Base-by-base conservation (phyloP, 306 rosid genomes). In the Cicer arietinum region DNA sequence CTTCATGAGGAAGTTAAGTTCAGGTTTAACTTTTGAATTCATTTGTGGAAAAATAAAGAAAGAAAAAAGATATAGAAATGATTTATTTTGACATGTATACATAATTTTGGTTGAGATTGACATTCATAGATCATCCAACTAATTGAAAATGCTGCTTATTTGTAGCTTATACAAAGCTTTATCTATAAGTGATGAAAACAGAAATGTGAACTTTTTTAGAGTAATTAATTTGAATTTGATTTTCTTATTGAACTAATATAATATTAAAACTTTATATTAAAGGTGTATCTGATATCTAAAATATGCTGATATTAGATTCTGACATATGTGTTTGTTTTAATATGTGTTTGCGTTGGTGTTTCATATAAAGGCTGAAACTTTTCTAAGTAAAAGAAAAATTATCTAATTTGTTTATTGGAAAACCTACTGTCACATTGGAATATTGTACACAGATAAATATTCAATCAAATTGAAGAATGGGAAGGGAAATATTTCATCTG, bases 101-200 rank as follows among this genome's bases (percentile, higher is more conserved):
- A 83, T 70, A 81, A 3, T 80, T 86, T 86, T 86, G 71, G 56
- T 79, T 81, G 80, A 79, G 48, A 72, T 62, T 84, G 76, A 66
- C 74, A 71, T 76, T 62, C 76, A 71, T 76, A 43, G 74, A 60
- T 37, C 17, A 76, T 78, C 45, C 50, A 66, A 20, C 77, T 71
- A 39, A 58, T 2, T 81, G 79, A 37, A 75, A 76, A 14, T 67
- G 74, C 16, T 69, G 72, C 56, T 16, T 46, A 77, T 50, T 71
- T 77, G 69, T 44, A 73, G 63, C 70, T 72, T 45, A 69, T 64
- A 63, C 69, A 74, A 37, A 35, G 8, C 63, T 76, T 48, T 48
- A 65, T n/a, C 46, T 47, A 48, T 46, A 57, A 70, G 56, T 71
- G 58, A 44, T 66, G 69, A 52, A 77, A 79, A 74, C 25, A 69